Evolutionary conservation across 768 basidiomycete genomes (phyloP).

Genomic region (Podaxis rugospora): DNA sequence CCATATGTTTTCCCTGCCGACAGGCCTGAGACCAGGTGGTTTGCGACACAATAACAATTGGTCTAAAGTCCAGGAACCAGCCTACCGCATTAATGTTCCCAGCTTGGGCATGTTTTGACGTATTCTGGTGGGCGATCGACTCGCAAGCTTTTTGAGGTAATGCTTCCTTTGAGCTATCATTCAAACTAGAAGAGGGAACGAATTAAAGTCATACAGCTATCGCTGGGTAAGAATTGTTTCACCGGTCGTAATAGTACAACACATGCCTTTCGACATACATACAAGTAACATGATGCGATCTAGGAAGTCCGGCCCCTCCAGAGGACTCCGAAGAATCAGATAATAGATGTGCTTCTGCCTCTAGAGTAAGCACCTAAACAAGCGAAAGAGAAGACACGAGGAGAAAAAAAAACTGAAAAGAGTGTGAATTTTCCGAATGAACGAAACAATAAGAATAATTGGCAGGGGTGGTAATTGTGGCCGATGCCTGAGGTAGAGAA

Average conservation of each 20-base stretch:
- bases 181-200: background rate
- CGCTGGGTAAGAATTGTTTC: background rate
- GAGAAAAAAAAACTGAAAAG: background rate
- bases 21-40: background rate
- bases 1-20: background rate
- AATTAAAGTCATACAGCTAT: constrained; percentile 6
- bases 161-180: background rate
- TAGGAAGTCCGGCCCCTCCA: constrained; percentile 11
- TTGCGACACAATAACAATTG: background rate
- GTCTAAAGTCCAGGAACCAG: background rate
- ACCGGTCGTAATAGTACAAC: constrained; percentile 4
- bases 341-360: constrained; percentile 45
- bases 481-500: constrained; percentile 4
- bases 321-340: background rate
- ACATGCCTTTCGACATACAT: constrained; percentile 5
- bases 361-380: constrained; percentile 5
- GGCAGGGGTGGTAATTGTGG: background rate
- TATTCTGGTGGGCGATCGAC: background rate
- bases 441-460: constrained; percentile 10
- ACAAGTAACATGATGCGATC: constrained; percentile 5
- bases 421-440: constrained; percentile 1
- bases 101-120: background rate
- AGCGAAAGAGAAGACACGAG: background rate
- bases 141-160: background rate
- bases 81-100: background rate